phyloP scores from a whole-genome alignment of 176 grass and related monocot species.

The Zoysia pacifica region DNA sequence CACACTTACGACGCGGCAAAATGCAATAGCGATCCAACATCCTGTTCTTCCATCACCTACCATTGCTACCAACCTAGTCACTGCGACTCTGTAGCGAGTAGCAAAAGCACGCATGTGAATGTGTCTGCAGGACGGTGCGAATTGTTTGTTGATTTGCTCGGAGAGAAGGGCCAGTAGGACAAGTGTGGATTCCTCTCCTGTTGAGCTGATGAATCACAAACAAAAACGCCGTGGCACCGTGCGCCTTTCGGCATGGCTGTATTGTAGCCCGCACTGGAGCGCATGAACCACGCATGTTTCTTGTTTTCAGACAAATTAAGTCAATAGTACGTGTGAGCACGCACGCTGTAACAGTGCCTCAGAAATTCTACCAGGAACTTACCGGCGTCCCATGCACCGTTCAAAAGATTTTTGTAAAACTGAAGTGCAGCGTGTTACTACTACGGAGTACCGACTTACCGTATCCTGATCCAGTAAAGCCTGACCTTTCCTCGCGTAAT shows the following conservation, averaged over 20 bases:
- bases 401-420: not conserved
- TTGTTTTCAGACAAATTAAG: too few species aligned
- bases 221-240: slow-evolving; percentile 20
- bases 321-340: too few species aligned
- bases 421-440: too few species aligned
- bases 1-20: too few species aligned
- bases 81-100: too few species aligned
- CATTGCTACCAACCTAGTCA: not conserved
- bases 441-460: too few species aligned
- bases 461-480: too few species aligned
- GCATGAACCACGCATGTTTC: not conserved
- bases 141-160: slow-evolving; percentile 20
- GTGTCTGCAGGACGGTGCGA: not conserved
- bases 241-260: slow-evolving; percentile 18
- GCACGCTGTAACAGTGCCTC: not conserved
- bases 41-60: not conserved
- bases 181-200: slow-evolving; percentile 36
- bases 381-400: not conserved
- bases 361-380: not conserved
- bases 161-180: slow-evolving; percentile 23
- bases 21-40: too few species aligned
- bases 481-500: too few species aligned
- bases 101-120: slow-evolving; percentile 30
- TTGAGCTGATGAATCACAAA: slow-evolving; percentile 22
- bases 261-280: not conserved